Base-by-base conservation (phyloP, 2,329 filamentous ascomycete species). In the Colletotrichum sojae region DNA sequence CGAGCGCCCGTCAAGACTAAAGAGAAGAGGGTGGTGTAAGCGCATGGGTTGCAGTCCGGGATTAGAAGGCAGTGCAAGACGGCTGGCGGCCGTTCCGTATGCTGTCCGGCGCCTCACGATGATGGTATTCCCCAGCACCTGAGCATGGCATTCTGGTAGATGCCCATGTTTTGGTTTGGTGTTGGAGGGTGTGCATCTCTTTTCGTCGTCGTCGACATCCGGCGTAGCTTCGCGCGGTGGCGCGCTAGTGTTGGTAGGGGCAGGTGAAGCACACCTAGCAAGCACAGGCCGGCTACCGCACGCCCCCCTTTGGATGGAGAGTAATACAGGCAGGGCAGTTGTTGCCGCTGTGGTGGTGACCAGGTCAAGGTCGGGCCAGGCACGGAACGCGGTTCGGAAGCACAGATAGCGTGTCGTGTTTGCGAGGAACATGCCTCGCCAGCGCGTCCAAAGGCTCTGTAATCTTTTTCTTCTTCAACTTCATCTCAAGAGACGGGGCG, bases 111-210 rank as follows among this genome's bases (percentile, higher is more conserved):
- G 63, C 58, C 18, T 63, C 46, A 20, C 25, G 46, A 56, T 55
- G 53, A 68, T 68, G 67, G 63, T 36, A 70, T 70, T 70, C 53
- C 20, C 63, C n/a, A 22, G 67, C 20, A 27, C 39, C n/a, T 18
- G 39, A 49, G 54, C 27, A 70, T 70, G 67, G 67, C 53, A 40
- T 62, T 68, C 46, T 70, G 53, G 16, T 12, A 67, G 60, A 70
- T 68, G 68, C 52, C 67, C 67, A 70, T 70, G 52, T 63, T 66
- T 54, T 52, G 54, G 55, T 56, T 53, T 6, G 22, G 43, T n/a
- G 62, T 49, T 3, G 4, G 48, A 68, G 55, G 55, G 54, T 65
- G 48, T 43, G 59, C 46, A 8, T 45, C 27, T 46, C 59, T 36
- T 46, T 45, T 60, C 25, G 31, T 12, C 6, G 31, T 12, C 6